Evolutionary conservation across 805 yeast species (phyloP).

Genomic region (Saturnispora serradocipensis): DNA sequence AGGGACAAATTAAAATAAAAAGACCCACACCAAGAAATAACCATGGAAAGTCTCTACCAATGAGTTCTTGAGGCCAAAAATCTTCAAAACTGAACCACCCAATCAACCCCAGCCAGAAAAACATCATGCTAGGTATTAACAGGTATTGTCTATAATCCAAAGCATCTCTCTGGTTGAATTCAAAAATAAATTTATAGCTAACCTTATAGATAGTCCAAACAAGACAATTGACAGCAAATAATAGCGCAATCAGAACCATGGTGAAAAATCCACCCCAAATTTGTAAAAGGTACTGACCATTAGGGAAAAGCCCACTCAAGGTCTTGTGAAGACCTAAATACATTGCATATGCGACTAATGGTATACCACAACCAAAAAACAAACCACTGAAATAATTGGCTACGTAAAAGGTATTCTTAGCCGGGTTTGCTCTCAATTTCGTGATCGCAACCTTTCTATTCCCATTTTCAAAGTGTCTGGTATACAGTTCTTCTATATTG

Average conservation of each 20-base stretch:
- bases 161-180: conserved; percentile 62
- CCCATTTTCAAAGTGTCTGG: conserved; percentile 59
- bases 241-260: conserved; percentile 45
- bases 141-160: conserved; percentile 59
- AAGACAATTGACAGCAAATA: conserved; percentile 60
- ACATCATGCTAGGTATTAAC: conserved; percentile 50
- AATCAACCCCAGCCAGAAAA: conserved; percentile 49
- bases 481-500: conserved; percentile 59
- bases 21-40: conserved; percentile 51
- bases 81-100: conserved; percentile 70
- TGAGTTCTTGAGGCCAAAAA: conserved; percentile 50
- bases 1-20: conserved; percentile 49
- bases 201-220: conserved; percentile 70
- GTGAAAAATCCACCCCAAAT: conserved; percentile 90
- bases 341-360: conserved; percentile 55
- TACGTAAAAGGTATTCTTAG: conserved; percentile 31
- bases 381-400: conserved; percentile 57
- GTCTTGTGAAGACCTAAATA: conserved; percentile 33
- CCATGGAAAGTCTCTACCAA: conserved; percentile 76
- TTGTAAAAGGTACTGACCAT: conserved; percentile 60
- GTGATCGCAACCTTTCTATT: conserved; percentile 66
- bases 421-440: conserved; percentile 45
- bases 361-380: conserved; percentile 59
- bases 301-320: conserved; percentile 34
- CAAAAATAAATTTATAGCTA: conserved; percentile 88